A percentile compares a stretch with the other conserved stretches of the same genome.
phyloP scores from a whole-genome alignment of 805 yeast species.

The Candida dajiaensis region DNA sequence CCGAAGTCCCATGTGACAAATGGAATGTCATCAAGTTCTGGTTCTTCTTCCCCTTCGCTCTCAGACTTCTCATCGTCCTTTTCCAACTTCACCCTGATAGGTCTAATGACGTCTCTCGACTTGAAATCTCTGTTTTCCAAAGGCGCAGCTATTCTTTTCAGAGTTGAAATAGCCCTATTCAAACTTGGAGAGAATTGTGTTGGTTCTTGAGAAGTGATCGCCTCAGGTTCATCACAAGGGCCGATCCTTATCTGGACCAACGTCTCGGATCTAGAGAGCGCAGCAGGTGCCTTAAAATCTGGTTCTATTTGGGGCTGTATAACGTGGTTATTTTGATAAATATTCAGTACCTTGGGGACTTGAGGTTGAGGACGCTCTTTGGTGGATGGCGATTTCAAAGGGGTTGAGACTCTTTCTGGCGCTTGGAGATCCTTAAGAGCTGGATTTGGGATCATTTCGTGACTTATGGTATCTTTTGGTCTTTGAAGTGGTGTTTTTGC shows the following conservation, averaged over 20 bases:
- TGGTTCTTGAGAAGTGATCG: neutral
- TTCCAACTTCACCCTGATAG: neutral
- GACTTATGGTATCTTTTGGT: neutral
- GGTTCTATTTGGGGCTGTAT: neutral
- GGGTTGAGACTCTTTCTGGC: neutral
- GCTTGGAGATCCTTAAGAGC: neutral
- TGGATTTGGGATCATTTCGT: neutral
- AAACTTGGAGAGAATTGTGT: neutral
- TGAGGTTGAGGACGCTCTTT: neutral
- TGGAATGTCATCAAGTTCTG: neutral
- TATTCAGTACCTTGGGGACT: neutral
- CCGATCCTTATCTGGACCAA: neutral
- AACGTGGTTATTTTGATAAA: neutral
- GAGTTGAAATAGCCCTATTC: neutral
- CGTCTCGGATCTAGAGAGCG: neutral
- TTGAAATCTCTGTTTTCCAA: neutral
- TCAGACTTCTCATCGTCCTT: neutral
- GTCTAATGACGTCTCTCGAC: neutral
- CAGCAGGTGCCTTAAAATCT: too few species aligned
- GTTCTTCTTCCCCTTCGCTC: neutral
- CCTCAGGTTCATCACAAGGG: neutral
- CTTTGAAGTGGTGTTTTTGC: neutral
- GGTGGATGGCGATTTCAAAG: neutral
- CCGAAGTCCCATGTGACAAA: constrained; percentile 7
- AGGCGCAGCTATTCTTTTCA: neutral